These are phyloP conservation scores for Xanthoconium separans DNA, from an alignment of 1,284 basidiomycete genomes.

Conservation along the genomic window DNA sequence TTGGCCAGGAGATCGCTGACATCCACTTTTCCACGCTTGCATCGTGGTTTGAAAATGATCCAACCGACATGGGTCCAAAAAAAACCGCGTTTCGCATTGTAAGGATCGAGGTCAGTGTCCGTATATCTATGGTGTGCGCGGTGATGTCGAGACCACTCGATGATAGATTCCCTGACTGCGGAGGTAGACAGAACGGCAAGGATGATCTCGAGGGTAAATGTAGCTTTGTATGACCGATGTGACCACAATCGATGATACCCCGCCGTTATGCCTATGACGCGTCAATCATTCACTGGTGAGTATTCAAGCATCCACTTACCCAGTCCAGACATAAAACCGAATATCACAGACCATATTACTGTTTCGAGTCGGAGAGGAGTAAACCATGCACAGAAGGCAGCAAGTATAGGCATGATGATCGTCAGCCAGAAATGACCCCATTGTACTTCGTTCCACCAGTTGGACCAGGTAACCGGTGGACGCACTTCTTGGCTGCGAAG, in stretches of 20 bases:
- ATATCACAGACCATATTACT: conserved; percentile 1
- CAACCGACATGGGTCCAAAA: conserved; percentile 81
- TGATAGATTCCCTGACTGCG: conserved; percentile 84
- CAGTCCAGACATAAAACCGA: conserved; percentile 5
- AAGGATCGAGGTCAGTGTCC: conserved; percentile 90
- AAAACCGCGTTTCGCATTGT: conserved; percentile 81
- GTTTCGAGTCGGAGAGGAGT: conserved; percentile 6
- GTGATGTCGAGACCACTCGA: conserved; percentile 90
- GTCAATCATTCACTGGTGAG: neutral
- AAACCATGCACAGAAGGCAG: neutral
- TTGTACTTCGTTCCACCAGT: conserved; percentile 33
- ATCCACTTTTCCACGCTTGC: conserved; percentile 82
- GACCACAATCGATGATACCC: conserved; percentile 93
- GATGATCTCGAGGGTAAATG: conserved; percentile 71
- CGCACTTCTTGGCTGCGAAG: conserved; percentile 49
- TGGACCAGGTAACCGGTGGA: conserved; percentile 40
- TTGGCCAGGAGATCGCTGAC: conserved; percentile 78
- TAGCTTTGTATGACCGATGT: conserved; percentile 84
- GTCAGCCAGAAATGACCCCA: conserved; percentile 21
- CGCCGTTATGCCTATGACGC: conserved; percentile 49
- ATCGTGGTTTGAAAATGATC: conserved; percentile 86
- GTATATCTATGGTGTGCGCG: conserved; percentile 91
- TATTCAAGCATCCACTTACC: conserved; percentile 1
- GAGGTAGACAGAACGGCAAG: conserved; percentile 77
- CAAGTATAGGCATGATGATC: conserved; percentile 16